Percentiles rank a stretch among this genome's conserved stretches.
Evolutionary conservation across 1,139 yeast species (phyloP).

Genomic region (Nakaseomyces bracarensis): DNA sequence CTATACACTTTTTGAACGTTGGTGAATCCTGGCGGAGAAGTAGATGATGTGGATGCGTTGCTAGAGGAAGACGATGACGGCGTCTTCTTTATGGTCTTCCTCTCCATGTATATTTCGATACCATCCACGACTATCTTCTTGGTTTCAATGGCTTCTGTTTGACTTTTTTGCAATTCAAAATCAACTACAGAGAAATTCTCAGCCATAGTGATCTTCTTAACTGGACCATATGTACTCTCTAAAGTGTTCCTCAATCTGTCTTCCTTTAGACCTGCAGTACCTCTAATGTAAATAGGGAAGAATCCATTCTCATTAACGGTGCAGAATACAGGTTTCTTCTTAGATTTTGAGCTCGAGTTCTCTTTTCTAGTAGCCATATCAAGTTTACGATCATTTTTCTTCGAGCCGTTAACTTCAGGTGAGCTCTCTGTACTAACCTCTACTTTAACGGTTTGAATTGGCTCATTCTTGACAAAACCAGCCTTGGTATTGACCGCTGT

Average conservation of each 20-base stretch:
- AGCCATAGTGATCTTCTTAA: conserved; percentile 25
- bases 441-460: conserved; percentile 10
- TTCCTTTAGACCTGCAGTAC: conserved; percentile 25
- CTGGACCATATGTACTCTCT: conserved; percentile 26
- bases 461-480: conserved; percentile 12
- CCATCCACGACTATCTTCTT: conserved; percentile 21
- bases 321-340: conserved; percentile 21
- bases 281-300: conserved; percentile 28
- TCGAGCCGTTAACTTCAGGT: neutral
- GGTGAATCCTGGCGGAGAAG: conserved; percentile 10
- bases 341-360: conserved; percentile 14
- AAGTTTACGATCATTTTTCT: conserved; percentile 8
- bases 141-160: conserved; percentile 27
- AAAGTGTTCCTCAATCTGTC: conserved; percentile 22
- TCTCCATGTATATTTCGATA: conserved; percentile 22
- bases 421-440: conserved; percentile 4
- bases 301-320: conserved; percentile 28
- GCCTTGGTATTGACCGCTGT: conserved; percentile 4
- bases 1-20: conserved; percentile 9
- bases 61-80: conserved; percentile 8
- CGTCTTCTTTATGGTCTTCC: conserved; percentile 24
- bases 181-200: conserved; percentile 30
- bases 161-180: conserved; percentile 27
- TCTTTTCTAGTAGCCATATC: conserved; percentile 18
- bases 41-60: conserved; percentile 9